Percentiles rank a stretch among this genome's conserved stretches.
Conservation (phyloP, 768 basidiomycete species). For the Rhodotorula toruloides region DNA sequence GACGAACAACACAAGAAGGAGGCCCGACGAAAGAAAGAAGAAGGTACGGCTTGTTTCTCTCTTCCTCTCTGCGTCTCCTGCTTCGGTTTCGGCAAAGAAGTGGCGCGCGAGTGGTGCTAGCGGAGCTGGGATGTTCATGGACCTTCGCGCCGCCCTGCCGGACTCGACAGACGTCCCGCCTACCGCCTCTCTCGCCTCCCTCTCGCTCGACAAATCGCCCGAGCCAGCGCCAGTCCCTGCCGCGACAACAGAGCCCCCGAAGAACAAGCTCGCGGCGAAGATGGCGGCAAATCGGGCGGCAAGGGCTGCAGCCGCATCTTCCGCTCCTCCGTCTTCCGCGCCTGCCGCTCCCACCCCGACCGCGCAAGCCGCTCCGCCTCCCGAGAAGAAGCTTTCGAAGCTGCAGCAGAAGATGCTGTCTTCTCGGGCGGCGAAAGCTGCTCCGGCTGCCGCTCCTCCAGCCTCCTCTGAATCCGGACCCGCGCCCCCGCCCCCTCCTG, state of each 20-base stretch:
- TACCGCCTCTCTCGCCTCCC: constrained; percentile 30
- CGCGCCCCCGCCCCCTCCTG: constrained; percentile 4
- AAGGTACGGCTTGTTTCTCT: constrained; percentile 62
- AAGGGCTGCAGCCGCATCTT: constrained; percentile 36
- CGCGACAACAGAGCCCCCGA: not conserved
- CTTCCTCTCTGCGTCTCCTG: constrained; percentile 41
- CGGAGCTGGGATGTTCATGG: not conserved
- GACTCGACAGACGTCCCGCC: constrained; percentile 11
- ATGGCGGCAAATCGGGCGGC: constrained; percentile 30
- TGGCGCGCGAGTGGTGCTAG: not conserved
- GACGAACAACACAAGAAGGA: constrained; percentile 66
- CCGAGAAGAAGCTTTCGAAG: constrained; percentile 40
- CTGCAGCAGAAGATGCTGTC: constrained; percentile 38
- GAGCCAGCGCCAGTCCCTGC: not conserved
- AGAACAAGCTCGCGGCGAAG: constrained; percentile 35
- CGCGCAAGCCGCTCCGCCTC: constrained; percentile 31
- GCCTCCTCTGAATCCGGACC: not conserved
- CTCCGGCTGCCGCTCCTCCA: not conserved
- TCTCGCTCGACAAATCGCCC: constrained; percentile 5
- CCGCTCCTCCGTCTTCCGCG: too few relatives aligned
- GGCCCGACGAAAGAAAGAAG: constrained; percentile 61
- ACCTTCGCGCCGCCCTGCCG: constrained; percentile 13
- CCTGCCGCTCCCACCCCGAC: constrained; percentile 6
- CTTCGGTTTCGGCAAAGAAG: constrained; percentile 41
- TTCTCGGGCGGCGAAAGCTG: not conserved